These are phyloP conservation scores for Lactarius sanguifluus DNA, from an alignment of 768 basidiomycete species.

Conservation along the genomic window DNA sequence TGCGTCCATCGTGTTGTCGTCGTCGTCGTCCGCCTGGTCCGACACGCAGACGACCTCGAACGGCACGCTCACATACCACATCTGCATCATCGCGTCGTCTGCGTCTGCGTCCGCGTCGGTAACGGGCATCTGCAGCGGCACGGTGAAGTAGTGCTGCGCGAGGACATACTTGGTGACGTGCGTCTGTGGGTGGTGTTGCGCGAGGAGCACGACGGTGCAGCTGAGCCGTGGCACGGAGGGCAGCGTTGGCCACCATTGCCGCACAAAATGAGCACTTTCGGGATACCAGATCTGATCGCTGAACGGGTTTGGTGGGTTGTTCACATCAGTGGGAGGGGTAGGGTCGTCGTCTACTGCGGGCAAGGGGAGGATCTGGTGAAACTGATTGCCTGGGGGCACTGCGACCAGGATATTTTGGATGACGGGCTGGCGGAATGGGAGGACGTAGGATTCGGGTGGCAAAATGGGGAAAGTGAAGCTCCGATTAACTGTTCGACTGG, in stretches of 20 bases:
- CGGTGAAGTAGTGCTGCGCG: slow-evolving; percentile 74
- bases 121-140: slow-evolving; percentile 46
- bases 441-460: slow-evolving; percentile 24
- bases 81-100: slow-evolving; percentile 58
- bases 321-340: slow-evolving; percentile 4
- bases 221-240: slow-evolving; percentile 63
- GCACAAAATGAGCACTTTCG: slow-evolving; percentile 73
- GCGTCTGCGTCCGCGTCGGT: slow-evolving; percentile 38
- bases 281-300: slow-evolving; percentile 70
- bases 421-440: slow-evolving; percentile 25
- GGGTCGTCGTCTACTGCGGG: slow-evolving; percentile 12
- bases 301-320: slow-evolving; percentile 51
- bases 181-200: slow-evolving; percentile 58
- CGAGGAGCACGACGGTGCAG: slow-evolving; percentile 69
- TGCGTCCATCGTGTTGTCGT: slow-evolving; percentile 41
- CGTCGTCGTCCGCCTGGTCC: slow-evolving; percentile 44
- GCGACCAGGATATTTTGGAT: slow-evolving; percentile 17
- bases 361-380: slow-evolving; percentile 8
- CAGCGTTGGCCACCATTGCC: slow-evolving; percentile 78
- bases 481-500: slow-evolving; percentile 30
- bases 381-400: slow-evolving; percentile 2
- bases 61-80: slow-evolving; percentile 70
- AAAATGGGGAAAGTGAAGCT: slow-evolving; percentile 31
- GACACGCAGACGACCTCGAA: slow-evolving; percentile 71
- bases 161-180: slow-evolving; percentile 63